phyloP scores from a whole-genome alignment of 225 moss, liverwort and hornwort genomes.

The Sphagnum tenellum region DNA sequence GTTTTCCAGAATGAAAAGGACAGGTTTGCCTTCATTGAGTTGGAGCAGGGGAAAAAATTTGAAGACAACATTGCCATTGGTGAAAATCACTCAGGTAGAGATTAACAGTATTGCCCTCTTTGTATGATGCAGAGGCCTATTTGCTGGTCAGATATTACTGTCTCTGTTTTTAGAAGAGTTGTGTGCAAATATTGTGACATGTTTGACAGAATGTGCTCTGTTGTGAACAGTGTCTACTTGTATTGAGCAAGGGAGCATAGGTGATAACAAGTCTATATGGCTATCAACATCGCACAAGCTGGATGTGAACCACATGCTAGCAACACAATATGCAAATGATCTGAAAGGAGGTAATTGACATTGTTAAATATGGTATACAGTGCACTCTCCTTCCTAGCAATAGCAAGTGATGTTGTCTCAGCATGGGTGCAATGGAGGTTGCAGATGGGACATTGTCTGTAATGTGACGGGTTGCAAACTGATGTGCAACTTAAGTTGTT shows the following conservation, averaged over 20 bases:
- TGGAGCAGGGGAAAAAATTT: conserved; percentile 55
- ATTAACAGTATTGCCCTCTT: too few species aligned
- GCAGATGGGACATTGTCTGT: too few species aligned
- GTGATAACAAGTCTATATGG: conserved; percentile 50
- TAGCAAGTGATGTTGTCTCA: neutral
- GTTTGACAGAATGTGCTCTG: neutral
- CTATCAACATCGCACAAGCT: conserved; percentile 62
- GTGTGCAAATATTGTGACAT: neutral
- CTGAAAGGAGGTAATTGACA: conserved; percentile 56
- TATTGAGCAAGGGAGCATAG: conserved; percentile 62
- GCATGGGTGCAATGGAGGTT: too few species aligned
- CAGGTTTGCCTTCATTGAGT: conserved; percentile 26
- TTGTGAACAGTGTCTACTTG: conserved; percentile 60
- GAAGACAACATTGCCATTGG: conserved; percentile 52
- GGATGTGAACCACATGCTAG: conserved; percentile 33
- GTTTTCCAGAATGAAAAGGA: conserved; percentile 15
- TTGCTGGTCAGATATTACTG: too few species aligned
- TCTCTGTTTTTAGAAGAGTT: too few species aligned
- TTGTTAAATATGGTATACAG: neutral
- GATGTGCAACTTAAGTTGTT: neutral
- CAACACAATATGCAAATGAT: conserved; percentile 61
- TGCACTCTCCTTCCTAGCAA: neutral
- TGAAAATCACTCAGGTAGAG: conserved; percentile 49
- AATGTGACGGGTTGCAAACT: neutral
- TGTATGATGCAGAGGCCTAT: too few species aligned